These are phyloP conservation scores for Alternaria sp. DNA, from an alignment of 2,329 filamentous ascomycete genomes.

Conservation along the genomic window DNA sequence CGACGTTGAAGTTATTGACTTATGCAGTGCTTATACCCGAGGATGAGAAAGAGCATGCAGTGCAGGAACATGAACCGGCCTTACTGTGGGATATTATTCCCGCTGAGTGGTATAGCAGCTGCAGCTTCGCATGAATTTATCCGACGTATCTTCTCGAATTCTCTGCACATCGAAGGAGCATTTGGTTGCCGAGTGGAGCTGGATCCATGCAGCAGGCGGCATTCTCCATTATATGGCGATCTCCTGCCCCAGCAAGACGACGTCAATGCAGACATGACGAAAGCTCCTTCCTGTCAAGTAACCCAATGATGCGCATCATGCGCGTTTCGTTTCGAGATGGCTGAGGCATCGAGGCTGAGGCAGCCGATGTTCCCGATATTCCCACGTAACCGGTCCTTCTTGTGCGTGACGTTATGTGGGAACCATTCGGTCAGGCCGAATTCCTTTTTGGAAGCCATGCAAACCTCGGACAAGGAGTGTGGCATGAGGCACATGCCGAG, in stretches of 20 bases:
- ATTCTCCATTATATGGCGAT: neutral
- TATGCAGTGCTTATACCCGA: neutral
- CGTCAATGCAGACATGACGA: conserved; percentile 12
- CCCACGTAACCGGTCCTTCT: conserved; percentile 8
- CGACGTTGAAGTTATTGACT: neutral
- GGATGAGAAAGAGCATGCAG: neutral
- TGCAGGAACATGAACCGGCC: neutral
- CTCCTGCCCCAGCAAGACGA: conserved; percentile 1
- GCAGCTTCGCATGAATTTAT: neutral
- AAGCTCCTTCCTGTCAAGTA: neutral
- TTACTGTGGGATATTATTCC: neutral
- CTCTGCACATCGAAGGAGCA: neutral
- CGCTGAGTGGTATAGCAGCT: neutral
- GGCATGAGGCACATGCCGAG: conserved; percentile 28
- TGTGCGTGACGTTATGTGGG: conserved; percentile 15
- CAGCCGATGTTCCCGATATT: conserved; percentile 22
- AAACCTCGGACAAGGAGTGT: conserved; percentile 39
- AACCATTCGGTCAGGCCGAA: conserved; percentile 1
- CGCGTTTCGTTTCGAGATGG: conserved; percentile 27
- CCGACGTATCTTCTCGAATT: neutral
- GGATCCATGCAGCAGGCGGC: neutral
- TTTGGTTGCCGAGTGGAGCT: neutral
- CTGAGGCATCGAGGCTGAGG: conserved; percentile 22
- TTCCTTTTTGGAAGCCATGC: conserved; percentile 15
- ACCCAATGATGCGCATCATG: conserved; percentile 15